Evolutionary conservation across 2,329 filamentous ascomycete genomes (phyloP).

Genomic region (Fusarium succisae): DNA sequence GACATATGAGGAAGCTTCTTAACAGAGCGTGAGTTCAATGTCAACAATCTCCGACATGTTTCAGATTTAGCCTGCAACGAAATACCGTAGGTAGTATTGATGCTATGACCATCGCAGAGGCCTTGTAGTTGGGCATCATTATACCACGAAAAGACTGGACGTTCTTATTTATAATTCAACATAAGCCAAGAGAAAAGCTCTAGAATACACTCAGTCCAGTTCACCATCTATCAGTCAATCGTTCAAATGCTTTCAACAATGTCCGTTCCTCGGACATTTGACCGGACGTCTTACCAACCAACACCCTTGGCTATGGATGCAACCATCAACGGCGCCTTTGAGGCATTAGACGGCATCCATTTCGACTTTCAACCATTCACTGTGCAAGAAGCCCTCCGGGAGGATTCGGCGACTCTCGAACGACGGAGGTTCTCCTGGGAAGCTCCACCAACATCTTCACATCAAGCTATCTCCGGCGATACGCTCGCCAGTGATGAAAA

Average conservation of each 20-base stretch:
- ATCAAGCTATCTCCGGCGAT: neutral
- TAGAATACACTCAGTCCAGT: rapidly evolving
- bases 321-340: neutral
- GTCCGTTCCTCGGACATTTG: neutral
- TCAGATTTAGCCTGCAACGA: neutral
- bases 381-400: neutral
- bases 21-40: neutral
- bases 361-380: neutral
- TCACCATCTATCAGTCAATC: rapidly evolving
- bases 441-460: neutral
- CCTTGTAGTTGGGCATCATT: neutral
- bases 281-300: neutral
- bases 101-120: neutral
- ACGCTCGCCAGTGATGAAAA: neutral
- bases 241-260: neutral
- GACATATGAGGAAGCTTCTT: neutral
- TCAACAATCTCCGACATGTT: neutral
- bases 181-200: neutral
- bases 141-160: rapidly evolving
- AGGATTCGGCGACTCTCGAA: neutral
- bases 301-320: neutral
- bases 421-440: neutral
- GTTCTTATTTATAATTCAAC: neutral
- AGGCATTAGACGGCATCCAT: neutral
- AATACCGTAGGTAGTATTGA: neutral